Conservation (phyloP, 1,284 basidiomycete genomes). For the Pseudomicrostroma phylloplanum region DNA sequence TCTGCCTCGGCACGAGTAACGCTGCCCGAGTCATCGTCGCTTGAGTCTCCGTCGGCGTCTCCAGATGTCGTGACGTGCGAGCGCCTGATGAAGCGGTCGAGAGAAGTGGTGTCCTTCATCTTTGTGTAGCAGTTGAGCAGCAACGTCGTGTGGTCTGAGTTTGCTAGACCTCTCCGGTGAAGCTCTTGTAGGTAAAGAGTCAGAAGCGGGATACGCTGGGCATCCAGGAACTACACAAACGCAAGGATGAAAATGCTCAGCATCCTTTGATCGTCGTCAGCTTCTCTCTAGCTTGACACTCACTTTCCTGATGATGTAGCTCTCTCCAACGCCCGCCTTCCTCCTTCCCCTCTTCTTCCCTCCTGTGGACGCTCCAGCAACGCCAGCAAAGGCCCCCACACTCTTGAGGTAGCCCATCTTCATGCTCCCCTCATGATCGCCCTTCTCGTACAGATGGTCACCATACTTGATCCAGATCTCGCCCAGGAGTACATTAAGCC, state of each 20-base stretch:
- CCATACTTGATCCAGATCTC: conserved; percentile 63
- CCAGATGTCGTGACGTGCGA: conserved; percentile 11
- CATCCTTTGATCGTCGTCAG: too few relatives aligned
- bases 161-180: conserved; percentile 79
- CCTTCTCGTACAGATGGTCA: conserved; percentile 82
- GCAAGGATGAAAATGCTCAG: neutral
- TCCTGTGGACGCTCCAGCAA: neutral
- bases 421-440: conserved; percentile 89
- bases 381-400: neutral
- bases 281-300: neutral
- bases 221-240: conserved; percentile 74
- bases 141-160: conserved; percentile 92
- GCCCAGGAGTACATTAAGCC: conserved; percentile 35
- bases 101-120: conserved; percentile 77
- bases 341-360: neutral
- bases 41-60: conserved; percentile 3
- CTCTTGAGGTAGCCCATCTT: conserved; percentile 40
- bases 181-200: conserved; percentile 93
- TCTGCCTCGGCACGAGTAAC: conserved; percentile 18
- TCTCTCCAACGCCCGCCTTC: conserved; percentile 45
- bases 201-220: conserved; percentile 88
- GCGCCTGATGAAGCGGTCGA: conserved; percentile 81
- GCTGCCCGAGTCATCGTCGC: conserved; percentile 8
- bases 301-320: conserved; percentile 80
- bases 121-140: conserved; percentile 76